phyloP scores from a whole-genome alignment of 2,329 filamentous ascomycete genomes.

The Xylaria digitata region DNA sequence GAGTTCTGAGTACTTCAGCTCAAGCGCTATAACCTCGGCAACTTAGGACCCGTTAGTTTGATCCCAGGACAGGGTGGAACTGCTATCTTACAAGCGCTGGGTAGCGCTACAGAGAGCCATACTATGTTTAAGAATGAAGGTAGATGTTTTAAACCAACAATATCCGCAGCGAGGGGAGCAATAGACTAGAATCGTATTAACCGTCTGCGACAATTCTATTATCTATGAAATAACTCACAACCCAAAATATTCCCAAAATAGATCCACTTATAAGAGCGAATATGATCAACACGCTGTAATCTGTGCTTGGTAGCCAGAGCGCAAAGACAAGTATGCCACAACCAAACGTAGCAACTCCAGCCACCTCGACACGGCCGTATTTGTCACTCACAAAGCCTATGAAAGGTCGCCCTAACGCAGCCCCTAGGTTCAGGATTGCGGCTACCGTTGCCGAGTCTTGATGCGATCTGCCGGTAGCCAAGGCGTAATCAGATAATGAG shows the following conservation, averaged over 20 bases:
- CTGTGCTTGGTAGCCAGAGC: slow-evolving; percentile 8
- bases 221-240: background rate
- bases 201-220: no score
- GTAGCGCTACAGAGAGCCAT: slow-evolving; percentile 18
- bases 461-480: slow-evolving; percentile 10
- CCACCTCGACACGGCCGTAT: slow-evolving; percentile 13
- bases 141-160: slow-evolving; percentile 14
- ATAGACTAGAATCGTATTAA: slow-evolving; percentile 4
- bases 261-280: slow-evolving; percentile 18
- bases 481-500: slow-evolving; percentile 16
- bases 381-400: slow-evolving; percentile 16
- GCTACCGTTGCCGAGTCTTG: slow-evolving; percentile 18
- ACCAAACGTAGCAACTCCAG: slow-evolving; percentile 14
- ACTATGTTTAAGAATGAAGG: slow-evolving; percentile 13
- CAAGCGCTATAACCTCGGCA: background rate
- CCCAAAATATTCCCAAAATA: slow-evolving; percentile 21
- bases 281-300: background rate
- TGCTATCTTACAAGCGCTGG: slow-evolving; percentile 9
- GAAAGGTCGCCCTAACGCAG: slow-evolving; percentile 18
- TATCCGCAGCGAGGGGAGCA: slow-evolving; percentile 4
- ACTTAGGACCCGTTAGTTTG: background rate
- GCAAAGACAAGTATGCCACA: slow-evolving; percentile 16
- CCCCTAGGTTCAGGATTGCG: slow-evolving; percentile 13
- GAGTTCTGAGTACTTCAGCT: background rate
- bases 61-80: background rate